Percentiles rank a stretch among this genome's conserved stretches.
Conservation (phyloP, 345 rosid genomes). For the Psidium guajava region DNA sequence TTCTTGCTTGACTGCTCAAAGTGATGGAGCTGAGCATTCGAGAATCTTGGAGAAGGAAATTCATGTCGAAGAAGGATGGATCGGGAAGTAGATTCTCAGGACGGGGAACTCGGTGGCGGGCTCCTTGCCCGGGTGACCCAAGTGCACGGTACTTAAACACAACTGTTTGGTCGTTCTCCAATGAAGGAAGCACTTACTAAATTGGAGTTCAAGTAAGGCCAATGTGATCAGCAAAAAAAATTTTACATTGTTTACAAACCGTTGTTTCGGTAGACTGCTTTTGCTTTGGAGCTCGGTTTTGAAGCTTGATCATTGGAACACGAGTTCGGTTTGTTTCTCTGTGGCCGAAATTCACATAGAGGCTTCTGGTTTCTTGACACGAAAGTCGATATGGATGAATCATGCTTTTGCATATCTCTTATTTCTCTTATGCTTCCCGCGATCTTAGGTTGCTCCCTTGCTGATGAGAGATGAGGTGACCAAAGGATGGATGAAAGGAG, state of each 20-base stretch:
- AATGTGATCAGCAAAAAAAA: too few species aligned
- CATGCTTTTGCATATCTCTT: too few species aligned
- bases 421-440: neutral
- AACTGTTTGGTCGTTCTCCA: neutral
- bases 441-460: neutral
- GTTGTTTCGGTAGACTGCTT: too few species aligned
- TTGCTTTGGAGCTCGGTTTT: too few species aligned
- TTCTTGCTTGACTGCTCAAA: neutral
- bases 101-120: conserved; percentile 29
- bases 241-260: too few species aligned
- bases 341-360: too few species aligned
- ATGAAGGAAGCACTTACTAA: too few species aligned
- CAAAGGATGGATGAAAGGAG: conserved; percentile 56
- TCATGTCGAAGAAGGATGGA: conserved; percentile 15
- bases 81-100: conserved; percentile 16
- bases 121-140: conserved; percentile 35
- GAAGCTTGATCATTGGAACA: too few species aligned
- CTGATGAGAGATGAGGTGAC: conserved; percentile 22
- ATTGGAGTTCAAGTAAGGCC: too few species aligned
- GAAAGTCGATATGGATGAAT: too few species aligned
- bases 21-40: neutral
- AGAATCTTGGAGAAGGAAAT: neutral
- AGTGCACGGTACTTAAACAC: conserved; percentile 13
- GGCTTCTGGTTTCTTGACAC: too few species aligned
- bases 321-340: too few species aligned